Evolutionary conservation across 805 yeast species (phyloP).

Genomic region (Spathaspora hagerdaliae): DNA sequence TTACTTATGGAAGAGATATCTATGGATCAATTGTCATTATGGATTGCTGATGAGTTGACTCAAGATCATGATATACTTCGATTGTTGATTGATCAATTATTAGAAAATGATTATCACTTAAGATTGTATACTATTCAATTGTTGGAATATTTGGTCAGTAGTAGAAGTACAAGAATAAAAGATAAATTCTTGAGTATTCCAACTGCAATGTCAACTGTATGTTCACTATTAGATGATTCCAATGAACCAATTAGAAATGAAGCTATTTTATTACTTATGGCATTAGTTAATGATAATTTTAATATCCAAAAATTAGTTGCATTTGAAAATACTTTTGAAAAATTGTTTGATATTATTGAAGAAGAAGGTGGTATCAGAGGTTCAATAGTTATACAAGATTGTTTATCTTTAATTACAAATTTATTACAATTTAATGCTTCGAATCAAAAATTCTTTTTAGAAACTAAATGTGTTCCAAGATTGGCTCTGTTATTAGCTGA

Average conservation of each 20-base stretch:
- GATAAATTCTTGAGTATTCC: slow-evolving; percentile 72
- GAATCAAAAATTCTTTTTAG: slow-evolving; percentile 84
- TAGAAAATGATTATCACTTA: slow-evolving; percentile 67
- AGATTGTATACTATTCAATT: slow-evolving; percentile 80
- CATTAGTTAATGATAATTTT: slow-evolving; percentile 73
- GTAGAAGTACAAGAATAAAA: slow-evolving; percentile 71
- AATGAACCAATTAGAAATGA: slow-evolving; percentile 89
- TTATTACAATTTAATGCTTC: slow-evolving; percentile 78
- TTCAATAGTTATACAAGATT: slow-evolving; percentile 86
- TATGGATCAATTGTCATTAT: slow-evolving; percentile 82
- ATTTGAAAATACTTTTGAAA: slow-evolving; percentile 88
- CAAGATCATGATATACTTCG: slow-evolving; percentile 39
- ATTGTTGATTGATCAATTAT: slow-evolving; percentile 33
- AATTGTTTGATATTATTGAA: slow-evolving; percentile 69
- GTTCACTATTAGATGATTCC: slow-evolving; percentile 42
- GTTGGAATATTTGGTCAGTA: slow-evolving; percentile 74
- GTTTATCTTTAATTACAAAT: slow-evolving; percentile 69
- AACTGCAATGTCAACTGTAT: slow-evolving; percentile 74
- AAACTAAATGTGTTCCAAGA: slow-evolving; percentile 72
- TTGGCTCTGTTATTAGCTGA: slow-evolving; percentile 61
- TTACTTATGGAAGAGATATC: slow-evolving; percentile 50
- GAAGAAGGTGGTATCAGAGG: slow-evolving; percentile 90
- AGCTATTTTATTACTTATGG: slow-evolving; percentile 76
- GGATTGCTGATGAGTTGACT: slow-evolving; percentile 93
- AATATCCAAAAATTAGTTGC: slow-evolving; percentile 92